phyloP scores from a whole-genome alignment of 176 grass and related monocot species.

The sorghum (Sorghum bicolor) region DNA sequence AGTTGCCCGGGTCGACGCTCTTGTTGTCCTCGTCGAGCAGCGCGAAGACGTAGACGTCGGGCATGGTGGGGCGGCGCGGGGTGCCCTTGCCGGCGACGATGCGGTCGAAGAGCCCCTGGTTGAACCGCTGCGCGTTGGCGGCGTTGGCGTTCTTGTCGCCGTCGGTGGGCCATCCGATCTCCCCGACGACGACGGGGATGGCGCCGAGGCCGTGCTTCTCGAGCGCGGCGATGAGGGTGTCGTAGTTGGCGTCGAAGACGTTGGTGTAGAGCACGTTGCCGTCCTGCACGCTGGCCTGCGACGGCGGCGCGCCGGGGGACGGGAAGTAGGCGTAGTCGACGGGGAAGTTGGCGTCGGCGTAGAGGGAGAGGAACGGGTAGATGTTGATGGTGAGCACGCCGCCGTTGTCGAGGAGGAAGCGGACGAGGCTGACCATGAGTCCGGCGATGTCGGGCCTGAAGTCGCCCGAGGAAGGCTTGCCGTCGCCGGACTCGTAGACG shows the following conservation, averaged over 20 bases:
- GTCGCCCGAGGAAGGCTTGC: constrained; percentile 62
- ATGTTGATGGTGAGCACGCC: constrained; percentile 82
- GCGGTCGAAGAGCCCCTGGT: constrained; percentile 89
- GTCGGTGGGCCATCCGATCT: constrained; percentile 98
- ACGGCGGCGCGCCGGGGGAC: constrained; percentile 29
- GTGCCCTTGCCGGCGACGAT: constrained; percentile 63
- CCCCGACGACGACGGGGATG: constrained; percentile 77
- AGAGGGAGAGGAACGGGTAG: constrained; percentile 90
- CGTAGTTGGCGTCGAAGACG: constrained; percentile 96
- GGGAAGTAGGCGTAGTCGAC: constrained; percentile 86
- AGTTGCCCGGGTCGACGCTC: constrained; percentile 81
- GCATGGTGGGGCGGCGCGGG: constrained; percentile 55
- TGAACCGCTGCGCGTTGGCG: constrained; percentile 53
- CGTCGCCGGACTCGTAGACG: constrained; percentile 65
- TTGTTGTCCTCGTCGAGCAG: constrained; percentile 91
- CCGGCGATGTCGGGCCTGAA: constrained; percentile 71
- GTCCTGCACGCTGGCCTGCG: constrained; percentile 52
- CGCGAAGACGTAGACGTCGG: constrained; percentile 89
- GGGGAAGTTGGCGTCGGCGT: constrained; percentile 80
- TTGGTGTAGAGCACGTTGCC: constrained; percentile 75
- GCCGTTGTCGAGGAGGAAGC: constrained; percentile 73
- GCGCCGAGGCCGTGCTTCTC: constrained; percentile 71
- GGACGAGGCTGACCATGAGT: constrained; percentile 70
- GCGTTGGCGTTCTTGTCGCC: constrained; percentile 65
- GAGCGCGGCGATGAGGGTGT: constrained; percentile 86